A percentile compares a stretch with the other conserved stretches of the same genome.
Conservation (phyloP, 805 yeast species). For the Myxozyma lipomycoides region DNA sequence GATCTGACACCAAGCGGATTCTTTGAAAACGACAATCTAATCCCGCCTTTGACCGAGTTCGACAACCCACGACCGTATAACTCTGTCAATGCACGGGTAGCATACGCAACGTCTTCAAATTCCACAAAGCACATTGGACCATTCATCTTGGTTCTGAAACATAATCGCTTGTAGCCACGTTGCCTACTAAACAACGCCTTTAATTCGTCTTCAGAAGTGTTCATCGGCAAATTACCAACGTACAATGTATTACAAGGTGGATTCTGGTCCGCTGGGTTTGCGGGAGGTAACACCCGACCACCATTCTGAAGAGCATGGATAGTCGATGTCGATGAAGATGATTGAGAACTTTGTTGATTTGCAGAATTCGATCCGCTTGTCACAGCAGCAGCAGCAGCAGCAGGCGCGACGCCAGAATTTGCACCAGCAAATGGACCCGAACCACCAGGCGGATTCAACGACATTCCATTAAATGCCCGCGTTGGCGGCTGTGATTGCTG, state of each 20-base stretch:
- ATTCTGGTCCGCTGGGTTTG: constrained; percentile 97
- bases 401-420: constrained; percentile 3
- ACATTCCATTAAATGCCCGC: not conserved
- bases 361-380: not conserved
- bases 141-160: constrained; percentile 78
- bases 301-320: constrained; percentile 40
- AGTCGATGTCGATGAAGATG: constrained; percentile 24
- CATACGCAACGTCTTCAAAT: constrained; percentile 91
- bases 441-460: not conserved
- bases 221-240: constrained; percentile 96
- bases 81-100: constrained; percentile 90
- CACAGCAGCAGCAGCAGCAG: constrained; percentile 3
- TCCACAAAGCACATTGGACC: constrained; percentile 99
- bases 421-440: not conserved
- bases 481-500: constrained; percentile 13
- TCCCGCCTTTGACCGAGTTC: constrained; percentile 88
- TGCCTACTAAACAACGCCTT: constrained; percentile 83
- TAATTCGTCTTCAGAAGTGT: constrained; percentile 90
- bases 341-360: not conserved
- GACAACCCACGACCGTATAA: constrained; percentile 89
- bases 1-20: constrained; percentile 97
- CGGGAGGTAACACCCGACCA: constrained; percentile 47
- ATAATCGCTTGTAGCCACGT: constrained; percentile 85
- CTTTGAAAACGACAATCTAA: constrained; percentile 87
- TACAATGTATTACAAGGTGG: constrained; percentile 97